Percentiles rank a stretch among this genome's conserved stretches.
phyloP scores from a whole-genome alignment of 106 monocot genomes.

The Dioscorea zingiberensis region DNA sequence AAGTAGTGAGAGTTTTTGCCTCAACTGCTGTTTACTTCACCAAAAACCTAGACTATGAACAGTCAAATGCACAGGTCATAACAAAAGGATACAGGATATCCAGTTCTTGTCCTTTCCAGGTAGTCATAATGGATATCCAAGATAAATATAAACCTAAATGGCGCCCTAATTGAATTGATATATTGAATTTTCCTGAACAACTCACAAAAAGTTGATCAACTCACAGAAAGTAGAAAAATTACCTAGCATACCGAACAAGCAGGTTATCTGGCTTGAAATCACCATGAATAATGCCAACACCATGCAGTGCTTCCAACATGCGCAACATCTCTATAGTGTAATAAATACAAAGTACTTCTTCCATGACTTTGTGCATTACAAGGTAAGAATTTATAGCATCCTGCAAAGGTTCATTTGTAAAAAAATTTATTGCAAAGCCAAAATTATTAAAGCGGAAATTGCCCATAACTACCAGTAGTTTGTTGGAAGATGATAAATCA shows the following conservation, averaged over 20 bases:
- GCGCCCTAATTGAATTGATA: too few relatives aligned
- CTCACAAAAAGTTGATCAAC: too few relatives aligned
- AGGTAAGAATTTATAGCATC: slow-evolving; percentile 94
- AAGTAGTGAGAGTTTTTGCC: too few relatives aligned
- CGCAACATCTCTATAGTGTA: slow-evolving; percentile 89
- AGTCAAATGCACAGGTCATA: too few relatives aligned
- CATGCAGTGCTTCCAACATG: slow-evolving; percentile 78
- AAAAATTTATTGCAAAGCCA: background rate
- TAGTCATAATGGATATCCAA: too few relatives aligned
- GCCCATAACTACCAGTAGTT: background rate
- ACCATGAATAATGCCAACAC: slow-evolving; percentile 82
- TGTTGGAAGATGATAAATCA: too few relatives aligned
- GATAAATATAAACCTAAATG: too few relatives aligned
- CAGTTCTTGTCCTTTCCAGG: too few relatives aligned
- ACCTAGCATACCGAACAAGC: slow-evolving; percentile 83
- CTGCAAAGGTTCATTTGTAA: slow-evolving; percentile 20
- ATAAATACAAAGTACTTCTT: slow-evolving; percentile 85
- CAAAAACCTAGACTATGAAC: too few relatives aligned
- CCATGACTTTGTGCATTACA: slow-evolving; percentile 59
- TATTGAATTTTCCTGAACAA: too few relatives aligned
- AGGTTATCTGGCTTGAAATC: slow-evolving; percentile 98
- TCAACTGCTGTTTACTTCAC: too few relatives aligned
- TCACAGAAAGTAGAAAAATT: slow-evolving; percentile 8
- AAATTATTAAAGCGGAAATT: background rate
- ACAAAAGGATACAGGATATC: too few relatives aligned